Evolutionary conservation across 352 stramenopile genomes (phyloP), one percentile per base, ranked within the genome.

Genomic region (Globisporangium carolinianum): DNA sequence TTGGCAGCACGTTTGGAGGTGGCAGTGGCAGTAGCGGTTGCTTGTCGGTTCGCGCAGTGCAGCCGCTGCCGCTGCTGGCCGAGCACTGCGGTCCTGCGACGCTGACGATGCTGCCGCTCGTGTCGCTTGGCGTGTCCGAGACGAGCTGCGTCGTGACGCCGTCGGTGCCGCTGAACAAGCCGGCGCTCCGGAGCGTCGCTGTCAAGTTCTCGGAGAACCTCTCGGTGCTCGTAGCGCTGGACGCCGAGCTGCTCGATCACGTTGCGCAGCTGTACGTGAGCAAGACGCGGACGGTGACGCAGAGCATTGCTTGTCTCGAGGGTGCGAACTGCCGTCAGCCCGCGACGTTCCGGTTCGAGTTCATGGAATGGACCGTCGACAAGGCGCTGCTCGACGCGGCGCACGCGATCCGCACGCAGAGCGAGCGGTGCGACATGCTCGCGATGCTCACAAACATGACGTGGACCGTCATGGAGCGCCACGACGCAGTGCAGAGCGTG

Each of bases 121-220:
- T 90, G 39, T 75, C 64, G 0, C 57, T 91, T 42, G 47, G 58
- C 7, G 68, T 76, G 6, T 66, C 62, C 7, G 52, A 67, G 9
- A 67, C 82, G 15, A 72, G 60, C 8, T 93, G 83, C 51, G 56
- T 73, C 1, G 53, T 93, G n/a, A 83, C 75, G 1, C 70, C 74
- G 4, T 88, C 83, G 17, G 66, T 88, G 5, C 65, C 66, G 10
- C 65, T 91, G 4, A 88, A 93, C 59, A 83, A 88, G 52, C 53
- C 67, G 6, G 76, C 71, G 0, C 69, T 95, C 42, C 89, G 87
- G 64, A 73, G 55, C 0, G 47, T 91, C 15, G 73, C 79, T 4
- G 76, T 87, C 18, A 90, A 94, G 55, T 95, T 89, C 55, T 91
- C 83, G 0, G 86, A 94, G 45, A 91, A 87, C 37, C 47, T 95